These are phyloP conservation scores for Pichia californica DNA, from an alignment of 805 yeast genomes.

Conservation along the genomic window DNA sequence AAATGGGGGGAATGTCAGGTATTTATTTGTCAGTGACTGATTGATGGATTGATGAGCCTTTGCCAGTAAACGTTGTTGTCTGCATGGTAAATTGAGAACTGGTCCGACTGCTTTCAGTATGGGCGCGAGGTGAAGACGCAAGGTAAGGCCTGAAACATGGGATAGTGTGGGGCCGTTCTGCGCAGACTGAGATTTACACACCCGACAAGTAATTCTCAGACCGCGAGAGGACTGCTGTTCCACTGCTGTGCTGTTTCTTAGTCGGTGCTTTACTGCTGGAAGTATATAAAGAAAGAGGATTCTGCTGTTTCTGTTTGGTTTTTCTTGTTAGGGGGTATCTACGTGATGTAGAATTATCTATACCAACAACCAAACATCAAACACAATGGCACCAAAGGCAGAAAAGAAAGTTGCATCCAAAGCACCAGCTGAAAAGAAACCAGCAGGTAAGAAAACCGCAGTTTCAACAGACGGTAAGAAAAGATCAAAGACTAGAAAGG, in stretches of 20 bases:
- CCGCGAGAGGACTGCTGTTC: too few species aligned
- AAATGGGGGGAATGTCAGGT: too few species aligned
- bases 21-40: too few species aligned
- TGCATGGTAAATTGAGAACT: too few species aligned
- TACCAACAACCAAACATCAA: neutral
- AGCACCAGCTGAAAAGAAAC: constrained; percentile 96
- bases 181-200: constrained; percentile 15
- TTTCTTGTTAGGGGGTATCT: too few species aligned
- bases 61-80: too few species aligned
- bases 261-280: neutral
- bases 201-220: constrained; percentile 15
- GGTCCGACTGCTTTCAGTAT: too few species aligned
- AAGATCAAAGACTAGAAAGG: constrained; percentile 95
- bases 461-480: constrained; percentile 70
- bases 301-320: too few species aligned
- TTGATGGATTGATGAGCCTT: too few species aligned
- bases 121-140: too few species aligned
- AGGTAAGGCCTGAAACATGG: too few species aligned
- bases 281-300: neutral
- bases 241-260: neutral
- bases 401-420: constrained; percentile 59
- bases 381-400: constrained; percentile 60
- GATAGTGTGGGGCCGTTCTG: neutral
- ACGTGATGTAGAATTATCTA: too few species aligned
- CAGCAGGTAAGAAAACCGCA: constrained; percentile 86